These are phyloP conservation scores for Pseudogymnoascus sp. DNA, from an alignment of 2,329 filamentous ascomycete species.

Conservation along the genomic window DNA sequence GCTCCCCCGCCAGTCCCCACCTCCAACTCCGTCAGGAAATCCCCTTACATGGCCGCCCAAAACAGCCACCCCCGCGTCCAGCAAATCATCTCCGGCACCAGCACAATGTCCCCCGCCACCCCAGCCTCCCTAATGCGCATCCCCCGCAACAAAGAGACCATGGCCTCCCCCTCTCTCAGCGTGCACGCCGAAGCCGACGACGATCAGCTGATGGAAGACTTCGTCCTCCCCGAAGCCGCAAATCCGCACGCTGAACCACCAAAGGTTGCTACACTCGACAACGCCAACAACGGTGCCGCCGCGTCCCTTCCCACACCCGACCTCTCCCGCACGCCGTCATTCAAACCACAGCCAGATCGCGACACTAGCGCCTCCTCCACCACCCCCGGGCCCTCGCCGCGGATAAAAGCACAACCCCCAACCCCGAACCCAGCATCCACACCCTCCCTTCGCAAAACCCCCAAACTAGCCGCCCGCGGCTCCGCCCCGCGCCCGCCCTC, in stretches of 20 bases:
- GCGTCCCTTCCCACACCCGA: conserved; percentile 38
- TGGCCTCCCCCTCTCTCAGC: conserved; percentile 30
- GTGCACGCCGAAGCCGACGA: conserved; percentile 39
- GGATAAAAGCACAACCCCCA: conserved; percentile 31
- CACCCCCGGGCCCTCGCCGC: conserved; percentile 37
- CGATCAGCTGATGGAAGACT: conserved; percentile 53
- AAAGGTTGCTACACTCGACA: conserved; percentile 39
- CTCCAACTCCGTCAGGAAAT: conserved; percentile 54
- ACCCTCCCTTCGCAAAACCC: conserved; percentile 39
- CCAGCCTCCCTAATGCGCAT: conserved; percentile 83
- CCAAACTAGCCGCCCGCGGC: conserved; percentile 43
- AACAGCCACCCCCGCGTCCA: conserved; percentile 31
- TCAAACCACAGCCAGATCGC: conserved; percentile 17
- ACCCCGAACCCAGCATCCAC: conserved; percentile 39
- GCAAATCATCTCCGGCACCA: conserved; percentile 17
- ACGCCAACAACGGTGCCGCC: conserved; percentile 39
- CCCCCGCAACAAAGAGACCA: conserved; percentile 22
- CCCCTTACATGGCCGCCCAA: conserved; percentile 57
- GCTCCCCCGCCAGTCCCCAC: conserved; percentile 59
- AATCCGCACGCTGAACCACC: conserved; percentile 40
- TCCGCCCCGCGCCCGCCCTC: conserved; percentile 64
- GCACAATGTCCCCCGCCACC: conserved; percentile 58
- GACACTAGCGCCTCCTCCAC: conserved; percentile 36
- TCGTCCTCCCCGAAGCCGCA: conserved; percentile 66
- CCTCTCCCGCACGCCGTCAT: conserved; percentile 34